Evolutionary conservation across 2,329 filamentous ascomycete genomes (phyloP).

Genomic region (Mycosphaerella arachidis): DNA sequence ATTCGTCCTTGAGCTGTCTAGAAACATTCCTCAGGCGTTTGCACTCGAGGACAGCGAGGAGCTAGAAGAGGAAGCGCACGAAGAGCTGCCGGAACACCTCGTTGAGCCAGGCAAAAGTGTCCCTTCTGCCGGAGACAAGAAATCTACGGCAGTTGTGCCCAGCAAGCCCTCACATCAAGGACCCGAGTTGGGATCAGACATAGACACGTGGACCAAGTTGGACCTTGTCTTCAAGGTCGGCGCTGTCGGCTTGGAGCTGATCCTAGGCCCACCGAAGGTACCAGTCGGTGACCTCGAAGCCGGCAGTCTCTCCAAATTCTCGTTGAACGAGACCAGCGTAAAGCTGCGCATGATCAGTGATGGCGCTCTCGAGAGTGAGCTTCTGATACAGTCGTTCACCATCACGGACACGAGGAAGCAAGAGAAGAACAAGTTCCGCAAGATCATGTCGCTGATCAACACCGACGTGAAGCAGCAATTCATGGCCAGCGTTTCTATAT

Average conservation of each 20-base stretch:
- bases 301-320: slow-evolving; percentile 88
- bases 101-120: slow-evolving; percentile 47
- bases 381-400: slow-evolving; percentile 89
- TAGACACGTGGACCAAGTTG: slow-evolving; percentile 82
- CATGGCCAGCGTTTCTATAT: slow-evolving; percentile 95
- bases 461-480: slow-evolving; percentile 90
- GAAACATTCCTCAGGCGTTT: slow-evolving; percentile 83
- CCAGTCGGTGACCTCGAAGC: slow-evolving; percentile 74
- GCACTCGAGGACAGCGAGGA: slow-evolving; percentile 66
- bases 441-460: slow-evolving; percentile 97
- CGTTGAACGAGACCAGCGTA: slow-evolving; percentile 83
- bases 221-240: slow-evolving; percentile 87
- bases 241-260: slow-evolving; percentile 81
- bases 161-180: slow-evolving; percentile 31
- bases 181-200: slow-evolving; percentile 65
- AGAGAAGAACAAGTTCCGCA: slow-evolving; percentile 92
- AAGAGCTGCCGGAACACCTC: slow-evolving; percentile 61
- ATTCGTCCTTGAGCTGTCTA: slow-evolving; percentile 81
- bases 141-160: slow-evolving; percentile 10
- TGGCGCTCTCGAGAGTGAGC: slow-evolving; percentile 83
- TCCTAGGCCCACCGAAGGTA: slow-evolving; percentile 68
- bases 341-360: slow-evolving; percentile 93
- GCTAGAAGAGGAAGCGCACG: slow-evolving; percentile 65
- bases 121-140: slow-evolving; percentile 41
- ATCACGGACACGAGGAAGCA: slow-evolving; percentile 86